phyloP scores from a whole-genome alignment of 2,329 filamentous ascomycete genomes.

The Stachybotrys elegans region DNA sequence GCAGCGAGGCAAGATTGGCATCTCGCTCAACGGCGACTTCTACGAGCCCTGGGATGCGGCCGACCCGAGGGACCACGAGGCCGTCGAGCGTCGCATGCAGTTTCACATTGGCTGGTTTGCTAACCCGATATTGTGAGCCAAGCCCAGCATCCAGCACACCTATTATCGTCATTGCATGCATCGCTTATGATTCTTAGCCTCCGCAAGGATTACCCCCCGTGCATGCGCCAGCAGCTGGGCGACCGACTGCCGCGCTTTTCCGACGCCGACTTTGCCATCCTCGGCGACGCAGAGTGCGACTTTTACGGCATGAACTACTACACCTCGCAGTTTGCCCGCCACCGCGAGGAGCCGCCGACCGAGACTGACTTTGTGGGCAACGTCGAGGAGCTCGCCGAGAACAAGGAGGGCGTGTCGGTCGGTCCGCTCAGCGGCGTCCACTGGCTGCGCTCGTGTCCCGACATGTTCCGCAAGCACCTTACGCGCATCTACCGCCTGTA shows the following conservation, averaged over 20 bases:
- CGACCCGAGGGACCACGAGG: slow-evolving; percentile 19
- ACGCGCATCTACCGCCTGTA: slow-evolving; percentile 18
- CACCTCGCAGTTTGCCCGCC: slow-evolving; percentile 29
- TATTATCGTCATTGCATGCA: neutral
- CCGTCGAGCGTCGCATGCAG: slow-evolving; percentile 27
- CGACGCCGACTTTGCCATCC: slow-evolving; percentile 16
- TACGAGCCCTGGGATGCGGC: slow-evolving; percentile 29
- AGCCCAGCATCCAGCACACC: neutral
- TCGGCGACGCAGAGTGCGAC: slow-evolving; percentile 18
- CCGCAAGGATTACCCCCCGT: slow-evolving; percentile 26
- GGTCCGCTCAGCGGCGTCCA: slow-evolving; percentile 26
- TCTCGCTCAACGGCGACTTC: slow-evolving; percentile 32
- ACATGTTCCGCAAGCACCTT: slow-evolving; percentile 19
- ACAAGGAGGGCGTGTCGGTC: slow-evolving; percentile 21
- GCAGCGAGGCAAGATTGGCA: slow-evolving; percentile 26
- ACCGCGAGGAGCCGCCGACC: slow-evolving; percentile 15
- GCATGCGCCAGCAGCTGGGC: slow-evolving; percentile 29
- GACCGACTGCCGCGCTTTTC: slow-evolving; percentile 24
- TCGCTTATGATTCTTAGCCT: slow-evolving; percentile 11
- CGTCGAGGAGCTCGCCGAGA: slow-evolving; percentile 23
- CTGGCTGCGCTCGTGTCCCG: slow-evolving; percentile 25
- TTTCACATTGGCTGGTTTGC: slow-evolving; percentile 36
- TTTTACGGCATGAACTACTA: slow-evolving; percentile 39
- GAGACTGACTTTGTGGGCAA: slow-evolving; percentile 27
- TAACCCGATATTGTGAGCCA: slow-evolving; percentile 27